Conservation (phyloP, 2,329 filamentous ascomycete species). For the Hypoxylon sp. region DNA sequence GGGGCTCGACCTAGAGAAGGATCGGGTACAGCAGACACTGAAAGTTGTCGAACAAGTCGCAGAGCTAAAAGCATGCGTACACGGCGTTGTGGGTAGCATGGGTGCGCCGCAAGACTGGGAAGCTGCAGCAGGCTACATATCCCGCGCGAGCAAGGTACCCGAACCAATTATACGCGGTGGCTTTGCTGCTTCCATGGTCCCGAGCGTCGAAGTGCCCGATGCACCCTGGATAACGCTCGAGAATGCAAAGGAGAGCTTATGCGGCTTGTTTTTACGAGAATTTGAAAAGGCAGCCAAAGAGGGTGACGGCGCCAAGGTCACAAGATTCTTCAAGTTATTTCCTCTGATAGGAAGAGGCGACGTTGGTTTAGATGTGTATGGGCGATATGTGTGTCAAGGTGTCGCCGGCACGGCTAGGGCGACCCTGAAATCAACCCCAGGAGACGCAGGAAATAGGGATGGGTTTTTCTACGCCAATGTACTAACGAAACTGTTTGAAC, state of each 20-base stretch:
- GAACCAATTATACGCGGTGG: conserved; percentile 81
- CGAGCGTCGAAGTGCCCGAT: conserved; percentile 95
- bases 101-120: conserved; percentile 99
- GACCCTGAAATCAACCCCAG: conserved; percentile 78
- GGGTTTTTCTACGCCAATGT: conserved; percentile 92
- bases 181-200: conserved; percentile 93
- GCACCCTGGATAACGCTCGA: conserved; percentile 88
- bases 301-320: conserved; percentile 89
- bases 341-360: conserved; percentile 91
- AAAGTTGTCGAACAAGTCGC: conserved; percentile 95
- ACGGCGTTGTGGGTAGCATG: conserved; percentile 96
- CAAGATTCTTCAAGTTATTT: conserved; percentile 97
- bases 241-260: conserved; percentile 87
- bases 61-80: conserved; percentile 95
- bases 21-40: conserved; percentile 88
- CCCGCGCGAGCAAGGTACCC: conserved; percentile 84
- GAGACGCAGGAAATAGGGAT: conserved; percentile 72
- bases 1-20: conserved; percentile 89
- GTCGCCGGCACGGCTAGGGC: conserved; percentile 85
- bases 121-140: conserved; percentile 89
- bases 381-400: conserved; percentile 94
- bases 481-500: conserved; percentile 92
- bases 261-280: conserved; percentile 89
- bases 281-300: conserved; percentile 92
- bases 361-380: conserved; percentile 93